Evolutionary conservation across 257 asterid genomes (phyloP).

Genomic region (Solanum virginianum): DNA sequence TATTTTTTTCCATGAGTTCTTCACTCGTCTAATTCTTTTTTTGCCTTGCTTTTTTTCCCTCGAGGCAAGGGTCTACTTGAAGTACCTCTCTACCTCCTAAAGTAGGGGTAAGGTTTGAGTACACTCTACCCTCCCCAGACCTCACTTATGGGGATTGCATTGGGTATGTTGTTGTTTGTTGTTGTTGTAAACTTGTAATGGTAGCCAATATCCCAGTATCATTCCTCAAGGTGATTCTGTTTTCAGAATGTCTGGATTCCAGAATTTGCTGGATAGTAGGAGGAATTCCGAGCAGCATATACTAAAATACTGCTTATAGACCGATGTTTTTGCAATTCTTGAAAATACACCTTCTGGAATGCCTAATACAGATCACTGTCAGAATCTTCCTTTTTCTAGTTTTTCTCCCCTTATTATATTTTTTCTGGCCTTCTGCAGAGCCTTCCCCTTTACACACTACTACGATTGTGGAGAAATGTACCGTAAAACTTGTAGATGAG

Average conservation of each 20-base stretch:
- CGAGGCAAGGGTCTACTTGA: background rate
- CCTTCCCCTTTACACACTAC: conserved; percentile 93
- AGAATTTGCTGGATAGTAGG: background rate
- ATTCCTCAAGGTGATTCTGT: background rate
- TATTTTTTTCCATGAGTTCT: background rate
- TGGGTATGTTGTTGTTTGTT: background rate
- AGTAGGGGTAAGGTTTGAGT: background rate
- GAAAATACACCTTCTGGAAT: background rate
- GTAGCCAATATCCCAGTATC: background rate
- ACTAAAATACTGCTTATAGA: background rate
- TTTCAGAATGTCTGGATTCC: background rate
- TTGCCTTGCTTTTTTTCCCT: background rate
- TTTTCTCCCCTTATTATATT: background rate
- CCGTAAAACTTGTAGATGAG: conserved; percentile 84
- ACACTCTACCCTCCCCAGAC: background rate
- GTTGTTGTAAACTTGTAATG: background rate
- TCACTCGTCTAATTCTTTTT: background rate
- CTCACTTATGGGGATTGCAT: background rate
- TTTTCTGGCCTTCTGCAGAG: conserved; percentile 29
- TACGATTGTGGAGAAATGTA: conserved; percentile 95
- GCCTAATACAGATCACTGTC: background rate
- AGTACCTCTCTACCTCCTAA: background rate
- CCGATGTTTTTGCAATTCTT: background rate
- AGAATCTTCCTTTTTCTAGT: background rate
- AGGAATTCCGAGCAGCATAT: background rate